These are phyloP conservation scores for Mycena chlorophos DNA, from an alignment of 768 basidiomycete species.

Conservation along the genomic window DNA sequence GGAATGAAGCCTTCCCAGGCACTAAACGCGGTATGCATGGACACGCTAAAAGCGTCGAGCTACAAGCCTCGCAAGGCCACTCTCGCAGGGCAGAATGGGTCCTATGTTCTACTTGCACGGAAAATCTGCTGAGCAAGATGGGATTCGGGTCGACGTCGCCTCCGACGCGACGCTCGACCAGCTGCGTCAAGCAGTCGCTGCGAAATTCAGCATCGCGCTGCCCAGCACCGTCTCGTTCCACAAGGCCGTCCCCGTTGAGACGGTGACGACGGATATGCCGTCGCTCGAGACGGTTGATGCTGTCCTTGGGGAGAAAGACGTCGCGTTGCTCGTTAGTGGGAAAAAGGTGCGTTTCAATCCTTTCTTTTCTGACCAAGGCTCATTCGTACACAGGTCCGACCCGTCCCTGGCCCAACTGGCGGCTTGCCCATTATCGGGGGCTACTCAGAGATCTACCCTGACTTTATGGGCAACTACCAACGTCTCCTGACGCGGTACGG, in stretches of 20 bases:
- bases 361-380: background rate
- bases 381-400: conserved; percentile 7
- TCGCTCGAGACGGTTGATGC: background rate
- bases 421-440: conserved; percentile 20
- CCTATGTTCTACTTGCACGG: conserved; percentile 15
- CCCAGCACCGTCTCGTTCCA: conserved; percentile 12
- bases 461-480: conserved; percentile 21
- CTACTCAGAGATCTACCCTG: conserved; percentile 20
- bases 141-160: conserved; percentile 6
- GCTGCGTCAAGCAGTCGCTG: conserved; percentile 10
- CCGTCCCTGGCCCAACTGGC: conserved; percentile 15
- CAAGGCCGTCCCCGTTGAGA: background rate
- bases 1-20: background rate
- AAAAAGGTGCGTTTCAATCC: conserved; percentile 5
- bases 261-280: background rate
- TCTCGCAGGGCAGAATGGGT: conserved; percentile 3
- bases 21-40: background rate
- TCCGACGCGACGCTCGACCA: background rate
- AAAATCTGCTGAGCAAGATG: conserved; percentile 9
- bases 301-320: background rate
- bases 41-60: background rate
- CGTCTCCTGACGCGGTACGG: conserved; percentile 16
- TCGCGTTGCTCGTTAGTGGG: conserved; percentile 14
- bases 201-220: conserved; percentile 7
- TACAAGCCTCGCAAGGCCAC: background rate